Percentiles rank a stretch among this genome's conserved stretches.
Conservation (phyloP, 148 eudicot species). For the Rhododendron simsii region DNA sequence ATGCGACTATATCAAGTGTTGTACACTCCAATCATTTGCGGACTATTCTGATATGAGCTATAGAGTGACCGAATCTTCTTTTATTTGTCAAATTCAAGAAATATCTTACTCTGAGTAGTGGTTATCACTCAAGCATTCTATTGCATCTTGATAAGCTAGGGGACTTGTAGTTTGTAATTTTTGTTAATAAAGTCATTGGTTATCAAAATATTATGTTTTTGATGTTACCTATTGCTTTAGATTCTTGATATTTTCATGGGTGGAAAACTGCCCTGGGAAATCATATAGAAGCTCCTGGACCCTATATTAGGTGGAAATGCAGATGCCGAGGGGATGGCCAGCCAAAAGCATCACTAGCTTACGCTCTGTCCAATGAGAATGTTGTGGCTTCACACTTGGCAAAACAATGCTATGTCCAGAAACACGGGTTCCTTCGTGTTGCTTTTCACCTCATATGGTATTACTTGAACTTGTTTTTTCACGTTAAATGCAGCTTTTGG, state of each 20-base stretch:
- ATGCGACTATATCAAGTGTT: neutral
- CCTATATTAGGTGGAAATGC: neutral
- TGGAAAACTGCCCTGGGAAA: neutral
- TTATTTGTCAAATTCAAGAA: neutral
- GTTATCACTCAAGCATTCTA: neutral
- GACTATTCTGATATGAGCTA: neutral
- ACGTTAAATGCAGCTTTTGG: constrained; percentile 61
- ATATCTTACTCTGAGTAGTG: neutral
- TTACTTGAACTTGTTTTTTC: neutral
- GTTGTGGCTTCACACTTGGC: neutral
- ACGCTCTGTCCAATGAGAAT: neutral
- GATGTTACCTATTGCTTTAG: neutral
- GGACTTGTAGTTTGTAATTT: neutral
- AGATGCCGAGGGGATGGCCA: neutral
- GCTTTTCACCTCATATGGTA: neutral
- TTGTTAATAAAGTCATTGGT: neutral
- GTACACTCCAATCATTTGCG: neutral
- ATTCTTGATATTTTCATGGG: neutral
- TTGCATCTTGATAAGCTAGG: neutral
- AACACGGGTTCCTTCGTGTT: neutral
- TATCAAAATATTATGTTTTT: neutral
- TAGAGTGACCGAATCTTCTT: neutral
- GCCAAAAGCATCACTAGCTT: too few relatives aligned
- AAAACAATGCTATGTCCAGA: neutral
- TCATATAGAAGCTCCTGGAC: neutral